Evolutionary conservation across 208 protist genomes (phyloP).

Genomic region (Naegleria fowleri): DNA sequence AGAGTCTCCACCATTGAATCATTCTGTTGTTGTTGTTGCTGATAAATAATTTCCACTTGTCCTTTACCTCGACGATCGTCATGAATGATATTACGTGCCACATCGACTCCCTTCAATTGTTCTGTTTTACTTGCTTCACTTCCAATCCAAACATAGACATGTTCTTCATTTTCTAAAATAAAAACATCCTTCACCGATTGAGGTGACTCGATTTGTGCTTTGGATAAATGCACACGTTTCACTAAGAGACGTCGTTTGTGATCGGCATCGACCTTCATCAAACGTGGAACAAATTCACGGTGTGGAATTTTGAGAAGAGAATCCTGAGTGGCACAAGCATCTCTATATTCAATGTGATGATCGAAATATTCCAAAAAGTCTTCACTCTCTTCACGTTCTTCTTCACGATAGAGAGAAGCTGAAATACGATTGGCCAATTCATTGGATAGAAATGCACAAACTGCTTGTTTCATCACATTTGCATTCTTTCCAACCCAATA

Average conservation of each 20-base stretch:
- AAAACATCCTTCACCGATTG: not conserved
- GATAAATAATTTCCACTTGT: not conserved
- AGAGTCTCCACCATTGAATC: too few species aligned
- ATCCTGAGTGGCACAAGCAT: not conserved
- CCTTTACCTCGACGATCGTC: not conserved
- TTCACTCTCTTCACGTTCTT: not conserved
- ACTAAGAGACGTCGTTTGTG: not conserved
- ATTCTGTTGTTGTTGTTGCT: not conserved
- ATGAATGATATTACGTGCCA: not conserved
- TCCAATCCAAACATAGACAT: conserved; percentile 13
- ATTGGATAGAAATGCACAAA: not conserved
- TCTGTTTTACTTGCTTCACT: not conserved
- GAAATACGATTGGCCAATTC: not conserved
- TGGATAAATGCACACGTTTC: not conserved
- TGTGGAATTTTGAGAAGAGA: not conserved
- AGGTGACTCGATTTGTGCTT: not conserved
- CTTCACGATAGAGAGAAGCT: not conserved
- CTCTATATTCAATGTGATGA: not conserved
- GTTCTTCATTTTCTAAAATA: not conserved
- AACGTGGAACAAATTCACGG: not conserved
- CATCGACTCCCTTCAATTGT: conserved; percentile 1
- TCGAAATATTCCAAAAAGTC: conserved; percentile 5
- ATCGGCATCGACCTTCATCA: not conserved
- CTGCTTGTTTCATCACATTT: not conserved
- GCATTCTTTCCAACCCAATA: conserved; percentile 7